Conservation (phyloP, 2,329 filamentous ascomycete species). For the Aspergillus amoenus region DNA sequence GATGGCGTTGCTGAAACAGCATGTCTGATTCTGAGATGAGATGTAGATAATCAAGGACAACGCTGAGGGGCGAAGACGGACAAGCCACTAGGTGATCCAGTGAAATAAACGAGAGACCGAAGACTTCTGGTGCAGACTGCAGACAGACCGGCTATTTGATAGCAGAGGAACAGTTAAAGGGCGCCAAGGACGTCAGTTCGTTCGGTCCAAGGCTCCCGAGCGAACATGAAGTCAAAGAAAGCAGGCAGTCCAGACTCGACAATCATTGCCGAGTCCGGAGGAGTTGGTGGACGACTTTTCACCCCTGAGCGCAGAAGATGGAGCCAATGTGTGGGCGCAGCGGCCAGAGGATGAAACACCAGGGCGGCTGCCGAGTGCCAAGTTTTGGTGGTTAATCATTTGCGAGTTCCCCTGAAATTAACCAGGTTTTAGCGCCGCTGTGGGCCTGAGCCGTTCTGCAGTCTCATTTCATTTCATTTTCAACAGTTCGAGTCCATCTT, state of each 20-base stretch:
- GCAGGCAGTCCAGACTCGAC: background rate
- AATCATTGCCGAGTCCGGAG: background rate
- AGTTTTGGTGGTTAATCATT: slow-evolving; percentile 21
- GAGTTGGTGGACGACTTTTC: too few species aligned
- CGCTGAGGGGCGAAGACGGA: too few species aligned
- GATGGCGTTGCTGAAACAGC: too few species aligned
- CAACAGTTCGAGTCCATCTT: background rate
- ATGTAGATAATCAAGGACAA: too few species aligned
- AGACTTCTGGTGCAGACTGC: too few species aligned
- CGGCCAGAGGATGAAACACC: slow-evolving; percentile 19
- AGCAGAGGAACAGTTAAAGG: background rate
- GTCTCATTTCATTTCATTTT: too few species aligned
- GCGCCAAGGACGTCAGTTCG: background rate
- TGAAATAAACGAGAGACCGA: too few species aligned
- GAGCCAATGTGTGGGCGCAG: background rate
- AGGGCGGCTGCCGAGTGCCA: slow-evolving; percentile 15
- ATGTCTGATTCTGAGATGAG: too few species aligned
- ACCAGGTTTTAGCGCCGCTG: background rate
- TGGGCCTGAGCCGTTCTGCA: background rate
- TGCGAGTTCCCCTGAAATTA: background rate
- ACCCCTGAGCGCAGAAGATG: slow-evolving; percentile 2
- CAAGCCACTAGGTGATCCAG: too few species aligned
- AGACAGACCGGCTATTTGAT: too few species aligned
- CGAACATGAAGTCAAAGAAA: background rate
- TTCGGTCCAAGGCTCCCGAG: background rate